Evolutionary conservation across 331 rosid genomes (phyloP).

Genomic region (Quercus lobata): DNA sequence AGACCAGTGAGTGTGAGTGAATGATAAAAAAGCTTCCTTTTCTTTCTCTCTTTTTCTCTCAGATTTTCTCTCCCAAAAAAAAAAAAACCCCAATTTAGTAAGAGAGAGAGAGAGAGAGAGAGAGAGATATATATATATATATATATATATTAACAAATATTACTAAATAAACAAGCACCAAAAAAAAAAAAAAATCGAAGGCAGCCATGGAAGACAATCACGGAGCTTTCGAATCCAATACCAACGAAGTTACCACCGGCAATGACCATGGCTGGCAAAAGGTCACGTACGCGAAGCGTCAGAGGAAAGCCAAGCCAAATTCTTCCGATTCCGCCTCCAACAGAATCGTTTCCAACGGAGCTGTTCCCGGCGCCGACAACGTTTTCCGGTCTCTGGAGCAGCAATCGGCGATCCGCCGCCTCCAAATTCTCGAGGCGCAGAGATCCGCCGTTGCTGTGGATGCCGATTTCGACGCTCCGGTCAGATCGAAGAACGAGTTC

Average conservation of each 20-base stretch:
- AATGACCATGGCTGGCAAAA: constrained; percentile 56
- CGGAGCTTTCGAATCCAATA: constrained; percentile 44
- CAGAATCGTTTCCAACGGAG: constrained; percentile 34
- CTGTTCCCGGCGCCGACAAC: constrained; percentile 30
- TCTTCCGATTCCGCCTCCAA: constrained; percentile 28
- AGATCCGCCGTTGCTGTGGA: not conserved
- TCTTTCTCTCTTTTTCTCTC: too few relatives aligned
- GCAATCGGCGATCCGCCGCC: constrained; percentile 53
- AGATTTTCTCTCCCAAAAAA: not conserved
- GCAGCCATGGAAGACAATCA: constrained; percentile 60
- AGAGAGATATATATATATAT: not conserved
- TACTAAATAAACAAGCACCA: not conserved
- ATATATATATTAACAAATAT: too few relatives aligned
- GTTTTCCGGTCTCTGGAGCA: constrained; percentile 46
- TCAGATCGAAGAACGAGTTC: constrained; percentile 44
- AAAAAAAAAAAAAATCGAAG: not conserved
- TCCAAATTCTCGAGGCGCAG: constrained; percentile 15
- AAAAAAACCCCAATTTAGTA: not conserved
- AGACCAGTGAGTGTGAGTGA: too few relatives aligned
- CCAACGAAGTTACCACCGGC: constrained; percentile 25
- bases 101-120: constrained; percentile 13
- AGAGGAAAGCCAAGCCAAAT: constrained; percentile 33
- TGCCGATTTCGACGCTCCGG: not conserved
- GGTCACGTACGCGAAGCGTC: constrained; percentile 54
- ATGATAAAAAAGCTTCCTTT: too few relatives aligned